Base-by-base conservation (phyloP, 495 filamentous ascomycete genomes). In the Parathielavia appendiculata region DNA sequence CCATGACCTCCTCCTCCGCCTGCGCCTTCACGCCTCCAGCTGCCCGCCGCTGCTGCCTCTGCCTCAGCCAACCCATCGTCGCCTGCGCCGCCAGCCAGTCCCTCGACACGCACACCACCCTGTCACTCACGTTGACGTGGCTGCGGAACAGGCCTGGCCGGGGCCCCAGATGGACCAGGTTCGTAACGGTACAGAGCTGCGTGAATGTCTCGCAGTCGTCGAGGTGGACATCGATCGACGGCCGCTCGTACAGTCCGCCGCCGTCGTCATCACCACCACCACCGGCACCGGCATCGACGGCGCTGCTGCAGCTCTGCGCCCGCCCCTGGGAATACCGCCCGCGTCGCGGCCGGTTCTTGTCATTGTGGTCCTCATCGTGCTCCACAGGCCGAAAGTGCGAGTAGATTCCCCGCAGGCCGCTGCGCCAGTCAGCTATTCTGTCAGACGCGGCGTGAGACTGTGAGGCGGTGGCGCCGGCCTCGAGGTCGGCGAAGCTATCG, bases 151-250 rank as follows among this genome's bases (percentile, higher is more conserved):
- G 67, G 39, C 78, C 83, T 58, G 59, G 73, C 63, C 77, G 77
- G 8, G 84, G 82, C 20, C 84, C 80, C 11, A 83, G 65, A 66
- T 85, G 86, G 41, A 89, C 87, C 20, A 92, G 68, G 67, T 85
- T 88, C 22, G 80, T 80, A n/a, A 79, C 68, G 10, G 85, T 79
- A 63, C 82, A 86, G 16, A 91, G 75, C 65, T 92, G 87, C 0
- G 85, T 82, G 67, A 91, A 90, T 30, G 83, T 71, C 69, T 91
- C 87, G 62, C 79, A 75, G 3, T 72, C 77, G 53, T 90, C 89
- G 3, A 92, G 72, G 56, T 74, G 79, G 55, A 92, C 59, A n/a
- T 79, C 78, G 20, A 86, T 80, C 16, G 72, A 79, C 1, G 84
- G 78, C 4, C 22, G 34, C 12, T 79, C 72, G 11, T 63, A 58